Base-by-base conservation (phyloP, 768 basidiomycete species). In the Boletus eberwhitei region DNA sequence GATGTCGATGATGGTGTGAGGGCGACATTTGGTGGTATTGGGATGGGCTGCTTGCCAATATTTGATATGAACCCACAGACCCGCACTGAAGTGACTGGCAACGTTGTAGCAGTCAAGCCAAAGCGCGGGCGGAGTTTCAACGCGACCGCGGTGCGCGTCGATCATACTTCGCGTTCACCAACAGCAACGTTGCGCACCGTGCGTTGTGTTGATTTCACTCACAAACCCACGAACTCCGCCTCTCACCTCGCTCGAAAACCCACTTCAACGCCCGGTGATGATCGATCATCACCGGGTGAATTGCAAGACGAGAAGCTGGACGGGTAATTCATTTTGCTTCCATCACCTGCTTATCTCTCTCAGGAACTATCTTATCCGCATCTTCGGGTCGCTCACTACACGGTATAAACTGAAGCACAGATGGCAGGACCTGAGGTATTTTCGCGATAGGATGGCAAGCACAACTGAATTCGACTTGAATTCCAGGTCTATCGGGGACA, bases 11-110 rank as follows among this genome's bases (percentile, higher is more conserved):
- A 70, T 12, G 59, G 74, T 22, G 63, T 58, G 64, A 84, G 66
- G 16, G 71, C 68, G 53, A 82, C 74, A 76, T 73, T 68, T 2
- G 75, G 62, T 3, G 79, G 88, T 73, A 83, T 68, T 61, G 73
- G 75, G 49, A 85, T 82, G 47, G 83, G 84, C 57, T 81, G 78
- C 55, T 80, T 78, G 48, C 84, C 84, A 42, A 85, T 81, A 65
- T 84, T 82, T 22, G 84, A 84, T 53, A 74, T 54, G 70, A 81
- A 71, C 63, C 74, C 74, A 74, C 76, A 67, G 71, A 79, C 57
- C 60, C 71, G 68, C 32, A 75, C 72, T 12, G 82, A 79, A 13
- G 80, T 77, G 68, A n/a, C n/a, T n/a, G n/a, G n/a, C n/a, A 35
- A 34, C 5, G 24, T 17, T 9, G 24, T 22, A 8, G 6, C n/a